These are phyloP conservation scores for Nadsonia fulvescens DNA, from an alignment of 805 yeast species.

Conservation along the genomic window DNA sequence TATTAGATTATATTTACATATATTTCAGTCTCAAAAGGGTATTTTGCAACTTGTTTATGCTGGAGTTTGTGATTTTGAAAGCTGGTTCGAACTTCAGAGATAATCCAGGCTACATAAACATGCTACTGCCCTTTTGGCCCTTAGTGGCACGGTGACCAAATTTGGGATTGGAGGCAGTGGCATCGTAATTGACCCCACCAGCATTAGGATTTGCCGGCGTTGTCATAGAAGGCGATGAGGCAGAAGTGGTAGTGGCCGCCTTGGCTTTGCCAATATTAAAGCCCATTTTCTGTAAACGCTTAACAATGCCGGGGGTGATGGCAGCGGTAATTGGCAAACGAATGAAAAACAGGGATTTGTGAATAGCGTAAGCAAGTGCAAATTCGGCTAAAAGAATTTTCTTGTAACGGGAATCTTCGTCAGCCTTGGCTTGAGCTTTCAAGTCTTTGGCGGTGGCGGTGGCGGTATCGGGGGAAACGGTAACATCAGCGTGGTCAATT, in stretches of 20 bases:
- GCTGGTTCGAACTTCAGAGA: too few species aligned
- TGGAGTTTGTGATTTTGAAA: too few species aligned
- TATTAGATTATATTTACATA: too few species aligned
- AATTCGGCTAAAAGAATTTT: slow-evolving; percentile 58
- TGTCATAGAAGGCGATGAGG: slow-evolving; percentile 19
- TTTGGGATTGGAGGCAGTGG: too few species aligned
- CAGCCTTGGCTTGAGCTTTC: slow-evolving; percentile 4
- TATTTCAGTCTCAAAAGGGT: too few species aligned
- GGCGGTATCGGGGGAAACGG: slow-evolving; percentile 6
- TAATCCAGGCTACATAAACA: too few species aligned
- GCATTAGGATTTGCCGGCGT: slow-evolving; percentile 28
- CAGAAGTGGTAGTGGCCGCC: slow-evolving; percentile 13
- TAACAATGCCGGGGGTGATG: slow-evolving; percentile 66
- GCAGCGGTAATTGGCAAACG: slow-evolving; percentile 87
- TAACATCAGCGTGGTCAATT: slow-evolving; percentile 1
- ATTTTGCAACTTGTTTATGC: too few species aligned
- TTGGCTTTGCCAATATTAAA: slow-evolving; percentile 44
- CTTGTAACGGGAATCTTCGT: slow-evolving; percentile 7
- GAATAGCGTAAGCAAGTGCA: slow-evolving; percentile 81
- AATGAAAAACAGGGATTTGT: slow-evolving; percentile 68
- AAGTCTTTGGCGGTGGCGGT: slow-evolving; percentile 5
- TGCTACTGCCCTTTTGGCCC: too few species aligned
- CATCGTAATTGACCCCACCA: too few species aligned
- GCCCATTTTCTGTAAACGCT: slow-evolving; percentile 52
- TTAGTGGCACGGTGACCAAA: too few species aligned